phyloP scores from a whole-genome alignment of 352 stramenopile species.

The Phytophthora podocarpi region DNA sequence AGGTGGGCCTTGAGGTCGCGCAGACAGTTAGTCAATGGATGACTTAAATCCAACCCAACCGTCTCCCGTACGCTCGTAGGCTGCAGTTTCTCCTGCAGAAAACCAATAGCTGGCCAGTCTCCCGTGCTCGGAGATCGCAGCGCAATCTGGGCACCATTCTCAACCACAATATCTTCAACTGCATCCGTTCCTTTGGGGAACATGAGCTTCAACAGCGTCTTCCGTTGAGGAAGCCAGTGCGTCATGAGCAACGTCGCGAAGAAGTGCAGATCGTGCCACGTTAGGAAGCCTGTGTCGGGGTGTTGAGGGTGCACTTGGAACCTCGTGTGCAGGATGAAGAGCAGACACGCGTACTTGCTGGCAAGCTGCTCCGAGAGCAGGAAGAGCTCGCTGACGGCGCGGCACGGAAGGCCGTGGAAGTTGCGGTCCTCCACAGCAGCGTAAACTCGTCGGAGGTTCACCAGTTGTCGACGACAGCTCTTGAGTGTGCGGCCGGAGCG shows the following conservation, averaged over 20 bases:
- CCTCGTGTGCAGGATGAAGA: conserved; percentile 79
- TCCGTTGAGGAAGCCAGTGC: conserved; percentile 75
- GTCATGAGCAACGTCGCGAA: conserved; percentile 74
- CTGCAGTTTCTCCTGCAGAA: conserved; percentile 62
- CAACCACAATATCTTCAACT: conserved; percentile 32
- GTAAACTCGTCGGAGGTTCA: conserved; percentile 83
- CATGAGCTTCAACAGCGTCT: conserved; percentile 40
- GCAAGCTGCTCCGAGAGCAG: conserved; percentile 74
- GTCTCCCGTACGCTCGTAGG: conserved; percentile 59
- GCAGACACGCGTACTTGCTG: conserved; percentile 78
- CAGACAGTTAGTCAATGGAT: conserved; percentile 65
- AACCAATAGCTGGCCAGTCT: conserved; percentile 56
- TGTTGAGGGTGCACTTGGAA: conserved; percentile 79
- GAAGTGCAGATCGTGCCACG: conserved; percentile 74
- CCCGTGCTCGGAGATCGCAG: conserved; percentile 24
- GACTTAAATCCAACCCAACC: conserved; percentile 66
- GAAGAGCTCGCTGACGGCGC: conserved; percentile 61
- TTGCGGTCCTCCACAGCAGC: conserved; percentile 76
- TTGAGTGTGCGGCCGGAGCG: conserved; percentile 67
- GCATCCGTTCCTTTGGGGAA: conserved; percentile 15
- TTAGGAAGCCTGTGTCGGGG: conserved; percentile 57
- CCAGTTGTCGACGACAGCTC: conserved; percentile 77
- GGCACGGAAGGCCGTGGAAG: conserved; percentile 64
- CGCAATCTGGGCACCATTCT: conserved; percentile 59
- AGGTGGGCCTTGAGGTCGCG: conserved; percentile 79